Conservation (phyloP, 169 alveolate genomes). For the Hammondia hammondi region DNA sequence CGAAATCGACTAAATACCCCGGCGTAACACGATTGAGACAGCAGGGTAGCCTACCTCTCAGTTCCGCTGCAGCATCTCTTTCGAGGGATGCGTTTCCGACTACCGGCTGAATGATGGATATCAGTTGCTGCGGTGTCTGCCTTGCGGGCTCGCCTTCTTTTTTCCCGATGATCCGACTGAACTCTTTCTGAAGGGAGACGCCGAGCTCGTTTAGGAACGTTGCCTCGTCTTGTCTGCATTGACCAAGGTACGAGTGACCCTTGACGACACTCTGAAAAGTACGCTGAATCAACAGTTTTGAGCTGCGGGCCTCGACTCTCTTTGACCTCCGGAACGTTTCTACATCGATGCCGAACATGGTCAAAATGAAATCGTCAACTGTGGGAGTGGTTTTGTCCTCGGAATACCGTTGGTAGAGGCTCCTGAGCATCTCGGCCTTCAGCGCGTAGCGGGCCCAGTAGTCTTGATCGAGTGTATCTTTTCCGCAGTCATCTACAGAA, state of each 20-base stretch:
- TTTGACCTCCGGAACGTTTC: not conserved
- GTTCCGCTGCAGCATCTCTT: not conserved
- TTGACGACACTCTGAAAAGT: not conserved
- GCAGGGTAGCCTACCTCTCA: not conserved
- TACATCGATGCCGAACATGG: not conserved
- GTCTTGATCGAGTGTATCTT: not conserved
- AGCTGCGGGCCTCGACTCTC: not conserved
- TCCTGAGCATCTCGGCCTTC: not conserved
- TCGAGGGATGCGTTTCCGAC: not conserved
- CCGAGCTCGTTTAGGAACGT: not conserved
- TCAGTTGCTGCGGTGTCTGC: not conserved
- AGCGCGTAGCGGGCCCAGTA: slow-evolving; percentile 20
- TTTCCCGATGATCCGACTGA: not conserved
- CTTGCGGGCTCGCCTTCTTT: not conserved
- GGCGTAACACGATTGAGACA: not conserved
- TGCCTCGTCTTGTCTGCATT: slow-evolving; percentile 2
- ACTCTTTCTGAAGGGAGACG: not conserved
- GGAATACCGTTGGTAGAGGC: not conserved
- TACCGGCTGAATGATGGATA: not conserved
- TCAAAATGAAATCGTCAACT: not conserved
- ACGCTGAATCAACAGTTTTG: not conserved
- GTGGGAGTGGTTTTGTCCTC: not conserved
- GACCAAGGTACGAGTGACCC: not conserved
- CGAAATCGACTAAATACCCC: no score
- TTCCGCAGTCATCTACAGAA: slow-evolving; percentile 31